phyloP scores from a whole-genome alignment of 2,329 filamentous ascomycete genomes.

The Ophiobolus disseminans region DNA sequence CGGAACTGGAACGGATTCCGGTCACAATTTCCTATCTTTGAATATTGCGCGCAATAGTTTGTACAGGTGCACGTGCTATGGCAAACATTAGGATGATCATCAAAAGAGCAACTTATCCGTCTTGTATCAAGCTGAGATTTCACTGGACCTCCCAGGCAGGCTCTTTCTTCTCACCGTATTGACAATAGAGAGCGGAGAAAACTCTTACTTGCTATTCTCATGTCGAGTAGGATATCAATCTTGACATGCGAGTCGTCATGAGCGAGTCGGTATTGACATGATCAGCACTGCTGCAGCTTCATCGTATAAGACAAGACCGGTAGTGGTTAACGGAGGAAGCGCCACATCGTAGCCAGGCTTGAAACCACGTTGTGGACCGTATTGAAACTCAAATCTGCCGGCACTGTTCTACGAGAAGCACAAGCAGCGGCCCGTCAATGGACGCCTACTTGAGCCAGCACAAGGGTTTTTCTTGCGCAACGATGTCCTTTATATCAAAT shows the following conservation, averaged over 20 bases:
- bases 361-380: conserved; percentile 1
- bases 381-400: not conserved
- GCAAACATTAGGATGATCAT: no score
- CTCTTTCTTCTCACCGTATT: no score
- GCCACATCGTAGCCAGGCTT: not conserved
- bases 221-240: not conserved
- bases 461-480: not conserved
- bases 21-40: no score
- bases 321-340: not conserved
- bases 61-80: no score
- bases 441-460: not conserved
- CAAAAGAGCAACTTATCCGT: no score
- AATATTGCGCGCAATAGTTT: no score
- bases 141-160: no score
- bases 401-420: not conserved
- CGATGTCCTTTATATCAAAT: no score
- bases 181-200: not conserved
- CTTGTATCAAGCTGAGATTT: no score
- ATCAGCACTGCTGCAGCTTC: not conserved
- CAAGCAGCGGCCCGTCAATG: not conserved
- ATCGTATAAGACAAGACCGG: not conserved
- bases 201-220: not conserved
- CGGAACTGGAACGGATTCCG: no score
- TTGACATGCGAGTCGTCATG: not conserved
- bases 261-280: not conserved